These are phyloP conservation scores for Aureobasidium sp. DNA, from an alignment of 2,329 filamentous ascomycete species.

Conservation along the genomic window DNA sequence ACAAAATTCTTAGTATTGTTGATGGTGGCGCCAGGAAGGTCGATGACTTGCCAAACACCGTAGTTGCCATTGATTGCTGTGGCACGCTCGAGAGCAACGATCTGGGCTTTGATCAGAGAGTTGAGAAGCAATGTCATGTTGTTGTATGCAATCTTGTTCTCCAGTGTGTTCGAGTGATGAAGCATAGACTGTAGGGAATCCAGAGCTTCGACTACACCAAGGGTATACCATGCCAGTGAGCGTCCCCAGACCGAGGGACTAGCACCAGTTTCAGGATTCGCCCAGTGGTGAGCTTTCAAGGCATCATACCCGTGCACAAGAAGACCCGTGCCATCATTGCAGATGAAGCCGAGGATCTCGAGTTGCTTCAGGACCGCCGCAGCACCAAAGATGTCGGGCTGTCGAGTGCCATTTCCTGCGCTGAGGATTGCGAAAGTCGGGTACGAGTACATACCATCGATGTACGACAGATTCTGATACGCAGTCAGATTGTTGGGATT, in stretches of 20 bases:
- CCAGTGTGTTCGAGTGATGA: neutral
- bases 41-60: neutral
- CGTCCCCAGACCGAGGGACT: constrained; percentile 3
- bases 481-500: neutral
- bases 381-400: neutral
- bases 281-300: neutral
- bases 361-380: neutral
- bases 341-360: neutral
- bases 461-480: neutral
- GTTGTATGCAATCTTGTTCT: neutral
- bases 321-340: neutral
- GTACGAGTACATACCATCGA: constrained; percentile 1
- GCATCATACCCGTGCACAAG: neutral
- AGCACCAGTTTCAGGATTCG: neutral
- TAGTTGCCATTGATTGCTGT: neutral
- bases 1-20: neutral
- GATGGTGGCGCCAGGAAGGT: neutral
- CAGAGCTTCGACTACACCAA: neutral
- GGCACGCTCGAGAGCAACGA: neutral
- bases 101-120: neutral
- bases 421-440: neutral
- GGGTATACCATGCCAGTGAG: neutral
- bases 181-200: neutral
- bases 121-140: neutral
- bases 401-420: neutral